Evolutionary conservation across 192 early-diverging fungal species (phyloP).

Genomic region (Backusella sp.): DNA sequence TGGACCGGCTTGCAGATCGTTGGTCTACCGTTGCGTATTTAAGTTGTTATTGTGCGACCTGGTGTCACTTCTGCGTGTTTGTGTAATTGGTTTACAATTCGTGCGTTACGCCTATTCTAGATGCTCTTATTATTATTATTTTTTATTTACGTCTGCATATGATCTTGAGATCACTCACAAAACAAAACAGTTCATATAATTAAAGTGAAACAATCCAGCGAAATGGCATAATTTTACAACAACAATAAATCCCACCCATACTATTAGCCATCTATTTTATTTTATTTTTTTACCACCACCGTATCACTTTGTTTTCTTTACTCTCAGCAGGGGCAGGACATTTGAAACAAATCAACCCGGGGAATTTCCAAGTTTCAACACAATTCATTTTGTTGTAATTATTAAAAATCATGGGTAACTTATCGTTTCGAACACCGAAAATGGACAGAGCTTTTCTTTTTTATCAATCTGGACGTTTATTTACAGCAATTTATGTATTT

Average conservation of each 20-base stretch:
- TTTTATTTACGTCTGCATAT: not conserved
- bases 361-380: slow-evolving; percentile 2
- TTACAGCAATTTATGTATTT: not conserved
- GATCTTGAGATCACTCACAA: not conserved
- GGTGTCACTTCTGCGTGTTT: slow-evolving; percentile 1
- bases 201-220: not conserved
- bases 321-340: not conserved
- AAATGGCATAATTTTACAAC: not conserved
- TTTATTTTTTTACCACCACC: not conserved
- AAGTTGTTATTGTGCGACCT: not conserved
- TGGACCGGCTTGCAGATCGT: not conserved
- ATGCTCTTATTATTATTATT: not conserved
- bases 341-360: slow-evolving; percentile 6
- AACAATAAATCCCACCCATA: not conserved
- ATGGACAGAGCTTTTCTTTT: not conserved
- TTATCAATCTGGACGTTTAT: not conserved
- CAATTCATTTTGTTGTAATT: slow-evolving; percentile 9
- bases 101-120: not conserved
- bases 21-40: not conserved
- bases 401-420: slow-evolving; percentile 9
- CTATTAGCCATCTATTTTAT: not conserved
- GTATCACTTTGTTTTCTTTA: not conserved
- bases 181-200: not conserved
- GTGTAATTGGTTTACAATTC: not conserved
- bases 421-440: not conserved